Percentiles rank a stretch among this genome's conserved stretches.
Evolutionary conservation across 2,329 filamentous ascomycete species (phyloP).

Genomic region (Myriosclerotinia duriaeana): DNA sequence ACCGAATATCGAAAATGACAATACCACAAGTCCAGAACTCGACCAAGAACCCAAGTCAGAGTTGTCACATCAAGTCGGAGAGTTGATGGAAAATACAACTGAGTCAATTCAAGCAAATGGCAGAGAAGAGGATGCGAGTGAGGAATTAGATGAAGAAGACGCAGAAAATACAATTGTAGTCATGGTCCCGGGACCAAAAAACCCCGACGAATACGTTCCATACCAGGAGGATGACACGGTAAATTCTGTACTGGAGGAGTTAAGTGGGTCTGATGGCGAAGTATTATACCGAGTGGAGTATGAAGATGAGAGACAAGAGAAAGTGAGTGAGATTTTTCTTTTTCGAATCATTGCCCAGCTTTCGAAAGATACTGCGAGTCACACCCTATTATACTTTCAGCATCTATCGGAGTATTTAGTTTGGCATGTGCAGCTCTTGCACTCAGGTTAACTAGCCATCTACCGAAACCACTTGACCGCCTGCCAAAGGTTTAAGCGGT

Average conservation of each 20-base stretch:
- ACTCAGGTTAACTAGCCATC: not conserved
- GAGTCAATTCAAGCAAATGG: conserved; percentile 2
- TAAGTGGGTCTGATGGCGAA: conserved; percentile 28
- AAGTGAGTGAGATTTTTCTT: conserved; percentile 35
- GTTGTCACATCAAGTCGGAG: conserved; percentile 34
- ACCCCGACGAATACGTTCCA: conserved; percentile 37
- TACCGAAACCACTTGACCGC: not conserved
- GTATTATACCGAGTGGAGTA: conserved; percentile 38
- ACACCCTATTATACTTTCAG: not conserved
- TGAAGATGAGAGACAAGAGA: conserved; percentile 39
- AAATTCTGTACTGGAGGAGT: conserved; percentile 36
- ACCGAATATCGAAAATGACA: not conserved
- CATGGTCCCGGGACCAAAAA: conserved; percentile 33
- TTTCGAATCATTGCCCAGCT: not conserved
- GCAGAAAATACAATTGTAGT: conserved; percentile 30
- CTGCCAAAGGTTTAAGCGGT: not conserved
- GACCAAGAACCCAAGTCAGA: conserved; percentile 29
- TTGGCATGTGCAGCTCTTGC: not conserved
- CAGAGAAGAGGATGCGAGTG: not conserved
- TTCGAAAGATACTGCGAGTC: not conserved
- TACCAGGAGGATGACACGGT: conserved; percentile 38
- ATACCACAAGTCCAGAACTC: conserved; percentile 26
- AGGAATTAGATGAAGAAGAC: not conserved
- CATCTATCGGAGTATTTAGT: not conserved
- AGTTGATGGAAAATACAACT: conserved; percentile 25